phyloP scores from a whole-genome alignment of 768 basidiomycete genomes.

The Fomitopsis serialis region DNA sequence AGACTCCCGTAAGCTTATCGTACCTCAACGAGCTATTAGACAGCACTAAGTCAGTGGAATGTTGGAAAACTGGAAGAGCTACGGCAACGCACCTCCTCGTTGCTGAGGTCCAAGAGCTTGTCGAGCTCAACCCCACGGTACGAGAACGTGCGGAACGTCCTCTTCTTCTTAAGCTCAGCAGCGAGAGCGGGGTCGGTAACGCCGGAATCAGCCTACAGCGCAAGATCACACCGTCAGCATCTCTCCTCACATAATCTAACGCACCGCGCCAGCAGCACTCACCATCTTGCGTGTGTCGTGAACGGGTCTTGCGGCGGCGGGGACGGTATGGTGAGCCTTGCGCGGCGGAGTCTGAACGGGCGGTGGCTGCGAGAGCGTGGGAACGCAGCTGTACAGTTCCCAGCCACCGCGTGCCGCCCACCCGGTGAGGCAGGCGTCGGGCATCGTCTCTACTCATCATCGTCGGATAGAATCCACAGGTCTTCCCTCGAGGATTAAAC shows the following conservation, averaged over 20 bases:
- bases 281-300: conserved; percentile 26
- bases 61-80: not conserved
- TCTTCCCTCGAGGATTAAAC: conserved; percentile 93
- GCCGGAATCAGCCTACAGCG: conserved; percentile 63
- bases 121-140: conserved; percentile 99
- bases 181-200: conserved; percentile 91
- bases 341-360: conserved; percentile 15
- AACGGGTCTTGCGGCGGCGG: conserved; percentile 16
- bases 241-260: not conserved
- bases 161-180: conserved; percentile 97
- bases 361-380: conserved; percentile 39
- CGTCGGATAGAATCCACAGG: conserved; percentile 89
- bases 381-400: conserved; percentile 52
- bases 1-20: conserved; percentile 13
- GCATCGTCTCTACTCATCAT: conserved; percentile 25
- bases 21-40: conserved; percentile 74
- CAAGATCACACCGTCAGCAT: conserved; percentile 18
- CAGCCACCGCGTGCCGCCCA: conserved; percentile 17
- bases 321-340: conserved; percentile 10
- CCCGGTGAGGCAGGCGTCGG: conserved; percentile 1
- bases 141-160: conserved; percentile 98
- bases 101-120: conserved; percentile 93
- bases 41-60: not conserved
- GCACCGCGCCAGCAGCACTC: conserved; percentile 6
- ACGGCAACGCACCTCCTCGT: conserved; percentile 75